A percentile compares a stretch with the other conserved stretches of the same genome.
Evolutionary conservation across 306 rosid species (phyloP).

Genomic region (Astragalus membranaceus): DNA sequence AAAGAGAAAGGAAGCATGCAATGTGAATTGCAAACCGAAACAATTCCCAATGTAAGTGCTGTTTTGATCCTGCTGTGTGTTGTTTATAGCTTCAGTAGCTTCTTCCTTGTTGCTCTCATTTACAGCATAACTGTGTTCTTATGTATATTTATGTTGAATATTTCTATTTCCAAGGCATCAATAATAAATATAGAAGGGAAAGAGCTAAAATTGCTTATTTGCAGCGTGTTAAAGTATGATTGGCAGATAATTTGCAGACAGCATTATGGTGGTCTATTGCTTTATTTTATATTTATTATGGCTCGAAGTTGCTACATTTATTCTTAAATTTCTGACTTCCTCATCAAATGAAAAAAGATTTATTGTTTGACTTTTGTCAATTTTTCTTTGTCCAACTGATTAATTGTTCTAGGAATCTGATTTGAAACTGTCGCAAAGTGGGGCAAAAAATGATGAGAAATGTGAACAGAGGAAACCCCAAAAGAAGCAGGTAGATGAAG

Average conservation of each 20-base stretch:
- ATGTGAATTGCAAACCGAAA: conserved; percentile 45
- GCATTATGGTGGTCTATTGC: not conserved
- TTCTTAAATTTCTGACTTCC: not conserved
- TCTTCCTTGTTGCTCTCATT: not conserved
- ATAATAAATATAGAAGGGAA: not conserved
- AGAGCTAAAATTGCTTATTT: not conserved
- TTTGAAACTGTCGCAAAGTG: conserved; percentile 39
- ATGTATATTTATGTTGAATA: not conserved
- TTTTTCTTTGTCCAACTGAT: not conserved
- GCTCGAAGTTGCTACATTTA: not conserved
- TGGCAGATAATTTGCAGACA: not conserved
- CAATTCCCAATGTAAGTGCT: conserved; percentile 46
- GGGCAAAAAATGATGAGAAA: conserved; percentile 46
- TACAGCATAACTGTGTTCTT: not conserved
- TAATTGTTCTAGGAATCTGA: conserved; percentile 51
- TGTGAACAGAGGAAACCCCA: conserved; percentile 52
- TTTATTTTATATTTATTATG: not conserved
- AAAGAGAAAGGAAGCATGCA: conserved; percentile 52
- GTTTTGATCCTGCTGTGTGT: not conserved
- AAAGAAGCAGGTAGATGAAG: conserved; percentile 70
- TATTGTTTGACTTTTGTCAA: not conserved
- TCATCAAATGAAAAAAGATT: not conserved
- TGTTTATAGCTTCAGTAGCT: not conserved
- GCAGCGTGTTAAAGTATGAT: not conserved
- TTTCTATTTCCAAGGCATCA: not conserved